Evolutionary conservation across 805 yeast genomes (phyloP).

Genomic region (Pichia ethanolica): DNA sequence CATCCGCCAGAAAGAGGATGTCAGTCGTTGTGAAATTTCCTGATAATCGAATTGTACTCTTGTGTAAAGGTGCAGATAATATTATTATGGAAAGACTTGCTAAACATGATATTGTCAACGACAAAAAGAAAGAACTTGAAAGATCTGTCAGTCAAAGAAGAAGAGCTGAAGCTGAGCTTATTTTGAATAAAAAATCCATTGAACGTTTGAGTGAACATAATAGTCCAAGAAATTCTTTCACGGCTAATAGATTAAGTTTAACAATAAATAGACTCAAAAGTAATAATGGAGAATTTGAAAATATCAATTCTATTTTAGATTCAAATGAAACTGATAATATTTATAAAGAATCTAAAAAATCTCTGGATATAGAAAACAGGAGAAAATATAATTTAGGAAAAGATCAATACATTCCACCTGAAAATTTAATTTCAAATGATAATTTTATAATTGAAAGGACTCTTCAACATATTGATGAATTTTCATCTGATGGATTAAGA

Average conservation of each 20-base stretch:
- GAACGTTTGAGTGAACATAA: conserved; percentile 17
- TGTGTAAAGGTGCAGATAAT: conserved; percentile 96
- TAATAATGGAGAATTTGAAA: conserved; percentile 6
- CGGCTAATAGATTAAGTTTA: conserved; percentile 17
- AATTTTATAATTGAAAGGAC: conserved; percentile 77
- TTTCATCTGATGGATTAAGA: conserved; percentile 90
- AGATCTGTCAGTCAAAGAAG: conserved; percentile 54
- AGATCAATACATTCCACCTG: conserved; percentile 42
- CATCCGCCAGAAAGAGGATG: conserved; percentile 89
- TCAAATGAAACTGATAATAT: conserved; percentile 45
- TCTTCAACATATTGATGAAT: conserved; percentile 84
- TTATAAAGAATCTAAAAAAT: conserved; percentile 44
- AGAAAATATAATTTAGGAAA: conserved; percentile 36
- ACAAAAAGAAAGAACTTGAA: conserved; percentile 59
- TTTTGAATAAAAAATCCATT: conserved; percentile 48
- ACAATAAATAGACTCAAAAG: conserved; percentile 16
- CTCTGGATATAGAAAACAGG: conserved; percentile 52
- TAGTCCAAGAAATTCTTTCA: conserved; percentile 7
- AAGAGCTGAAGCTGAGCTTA: conserved; percentile 67
- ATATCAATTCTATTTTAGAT: conserved; percentile 17
- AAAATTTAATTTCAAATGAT: conserved; percentile 57
- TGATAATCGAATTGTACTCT: conserved; percentile 60
- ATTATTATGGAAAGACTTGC: conserved; percentile 70
- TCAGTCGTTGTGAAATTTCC: conserved; percentile 78
- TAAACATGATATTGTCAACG: conserved; percentile 48